A percentile compares a stretch with the other conserved stretches of the same genome.
Conservation (phyloP, 2,329 filamentous ascomycete genomes). For the Cladophialophora chaetospira region DNA sequence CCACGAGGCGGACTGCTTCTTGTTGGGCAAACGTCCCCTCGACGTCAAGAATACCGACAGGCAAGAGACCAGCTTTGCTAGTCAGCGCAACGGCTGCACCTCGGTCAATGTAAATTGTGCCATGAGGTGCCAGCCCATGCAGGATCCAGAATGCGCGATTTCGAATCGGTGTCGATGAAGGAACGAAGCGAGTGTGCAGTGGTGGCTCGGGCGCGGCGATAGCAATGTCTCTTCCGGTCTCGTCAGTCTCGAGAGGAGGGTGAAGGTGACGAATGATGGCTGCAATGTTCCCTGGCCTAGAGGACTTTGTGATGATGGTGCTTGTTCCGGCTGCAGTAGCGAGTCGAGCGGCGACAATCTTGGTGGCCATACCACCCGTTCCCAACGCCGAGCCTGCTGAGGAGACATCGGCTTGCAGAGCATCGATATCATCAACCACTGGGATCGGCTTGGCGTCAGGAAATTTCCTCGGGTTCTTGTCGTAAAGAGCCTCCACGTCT, state of each 20-base stretch:
- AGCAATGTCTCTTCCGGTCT: conserved; percentile 23
- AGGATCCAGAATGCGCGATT: conserved; percentile 97
- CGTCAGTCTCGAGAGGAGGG: conserved; percentile 43
- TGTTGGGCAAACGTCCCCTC: conserved; percentile 88
- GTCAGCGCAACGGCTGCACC: conserved; percentile 79
- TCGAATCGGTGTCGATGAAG: conserved; percentile 78
- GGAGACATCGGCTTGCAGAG: conserved; percentile 84
- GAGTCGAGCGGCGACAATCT: conserved; percentile 88
- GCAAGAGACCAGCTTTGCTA: conserved; percentile 82
- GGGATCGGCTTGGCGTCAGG: conserved; percentile 87
- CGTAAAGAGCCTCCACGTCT: conserved; percentile 95
- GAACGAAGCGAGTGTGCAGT: conserved; percentile 89
- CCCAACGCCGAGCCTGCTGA: conserved; percentile 85
- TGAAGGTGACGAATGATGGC: conserved; percentile 84
- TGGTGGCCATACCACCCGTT: conserved; percentile 96
- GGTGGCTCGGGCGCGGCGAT: conserved; percentile 54
- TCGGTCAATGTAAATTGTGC: conserved; percentile 88
- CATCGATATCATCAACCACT: conserved; percentile 84
- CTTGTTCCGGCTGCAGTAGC: conserved; percentile 94
- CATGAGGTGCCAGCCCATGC: conserved; percentile 86
- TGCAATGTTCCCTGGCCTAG: conserved; percentile 87
- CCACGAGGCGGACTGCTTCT: conserved; percentile 84
- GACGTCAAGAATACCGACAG: conserved; percentile 86
- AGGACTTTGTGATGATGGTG: conserved; percentile 90
- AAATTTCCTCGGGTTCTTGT: conserved; percentile 86